Percentiles rank a stretch among this genome's conserved stretches.
These are phyloP conservation scores for Phaeosphaeria sp. DNA, from an alignment of 2,329 filamentous ascomycete genomes.

Conservation along the genomic window DNA sequence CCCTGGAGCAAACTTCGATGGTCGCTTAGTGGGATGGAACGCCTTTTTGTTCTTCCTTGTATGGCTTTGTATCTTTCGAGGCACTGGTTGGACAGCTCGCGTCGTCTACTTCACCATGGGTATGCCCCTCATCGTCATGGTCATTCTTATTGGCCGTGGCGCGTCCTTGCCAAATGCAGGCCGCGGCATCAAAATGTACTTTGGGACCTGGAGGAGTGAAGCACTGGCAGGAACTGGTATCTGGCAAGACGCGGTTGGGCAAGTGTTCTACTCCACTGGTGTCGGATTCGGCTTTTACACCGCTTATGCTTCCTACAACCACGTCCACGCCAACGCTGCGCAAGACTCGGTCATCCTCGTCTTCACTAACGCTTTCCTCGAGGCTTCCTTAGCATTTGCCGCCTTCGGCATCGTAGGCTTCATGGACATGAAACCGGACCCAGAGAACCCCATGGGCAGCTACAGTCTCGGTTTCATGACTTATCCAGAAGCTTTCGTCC, in stretches of 20 bases:
- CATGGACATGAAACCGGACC: conserved; percentile 42
- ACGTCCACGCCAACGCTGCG: conserved; percentile 61
- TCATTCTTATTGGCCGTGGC: conserved; percentile 19
- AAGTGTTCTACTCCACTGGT: conserved; percentile 64
- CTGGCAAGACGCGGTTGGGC: conserved; percentile 60
- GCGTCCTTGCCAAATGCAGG: conserved; percentile 16
- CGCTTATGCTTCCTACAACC: conserved; percentile 63
- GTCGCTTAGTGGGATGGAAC: not conserved
- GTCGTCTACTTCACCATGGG: conserved; percentile 32
- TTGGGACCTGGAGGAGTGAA: conserved; percentile 13
- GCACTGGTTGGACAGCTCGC: conserved; percentile 23
- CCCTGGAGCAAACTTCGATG: not conserved
- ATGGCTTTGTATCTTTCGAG: conserved; percentile 23
- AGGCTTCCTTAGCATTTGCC: conserved; percentile 54
- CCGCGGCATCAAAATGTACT: conserved; percentile 14
- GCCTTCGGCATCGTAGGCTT: conserved; percentile 62
- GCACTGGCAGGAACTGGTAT: conserved; percentile 37
- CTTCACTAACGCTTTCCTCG: conserved; percentile 60
- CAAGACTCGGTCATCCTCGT: conserved; percentile 62
- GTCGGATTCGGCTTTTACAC: conserved; percentile 58
- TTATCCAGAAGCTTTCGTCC: conserved; percentile 58
- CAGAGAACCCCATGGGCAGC: conserved; percentile 54
- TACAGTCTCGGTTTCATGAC: conserved; percentile 63
- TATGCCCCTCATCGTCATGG: conserved; percentile 19
- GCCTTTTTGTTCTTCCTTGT: conserved; percentile 11